Base-by-base conservation (phyloP, 257 asterid species). In the Plantago ovata region DNA sequence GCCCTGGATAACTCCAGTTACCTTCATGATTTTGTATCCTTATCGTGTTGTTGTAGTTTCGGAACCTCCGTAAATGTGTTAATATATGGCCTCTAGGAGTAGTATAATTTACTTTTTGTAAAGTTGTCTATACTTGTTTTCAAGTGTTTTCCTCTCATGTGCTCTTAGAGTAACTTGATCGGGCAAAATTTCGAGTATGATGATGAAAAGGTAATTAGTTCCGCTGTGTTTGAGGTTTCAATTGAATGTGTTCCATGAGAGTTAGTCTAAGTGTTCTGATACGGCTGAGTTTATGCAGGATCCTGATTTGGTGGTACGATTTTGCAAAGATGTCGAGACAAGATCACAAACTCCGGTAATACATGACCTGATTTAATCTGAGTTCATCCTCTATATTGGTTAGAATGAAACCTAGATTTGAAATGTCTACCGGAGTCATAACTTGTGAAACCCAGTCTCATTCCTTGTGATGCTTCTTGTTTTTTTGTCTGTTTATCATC, bases 11-110 rank as follows among this genome's bases (percentile, higher is more conserved):
- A 81, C 64, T 68, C 80, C 79, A 90, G 98, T 56, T 76, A 62
- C 76, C 83, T 90, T 73, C 72, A 78, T 69, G 98, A 87, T 76
- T 90, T 90, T 62, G 96, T 90, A 90, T 90, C 98, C 98, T 80
- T 73, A 16, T 9, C 47, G 47, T 51, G 51, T 56, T 24, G 32
- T 24, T 24, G 2, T 19, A 43, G 38, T 58, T 67, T 56, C 62
- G 23, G 11, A 18, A 21, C 1, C 6, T 21, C 3, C 15, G 7
- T 18, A 49, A 18, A 48, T 48, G 11, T 39, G 6, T 7, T 3
- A 9, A 13, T 21, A 6, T 6, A 7, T 6, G 13, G 14, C 7
- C 7, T 3, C 12, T 47, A 46, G 53, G 70, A 22, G 16, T 33
- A 7, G 7, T 53, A 33, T 56, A n/a, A n/a, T n/a, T n/a, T n/a